Conservation (phyloP, 176 grass and related monocot species). For the Dactylis glomerata region DNA sequence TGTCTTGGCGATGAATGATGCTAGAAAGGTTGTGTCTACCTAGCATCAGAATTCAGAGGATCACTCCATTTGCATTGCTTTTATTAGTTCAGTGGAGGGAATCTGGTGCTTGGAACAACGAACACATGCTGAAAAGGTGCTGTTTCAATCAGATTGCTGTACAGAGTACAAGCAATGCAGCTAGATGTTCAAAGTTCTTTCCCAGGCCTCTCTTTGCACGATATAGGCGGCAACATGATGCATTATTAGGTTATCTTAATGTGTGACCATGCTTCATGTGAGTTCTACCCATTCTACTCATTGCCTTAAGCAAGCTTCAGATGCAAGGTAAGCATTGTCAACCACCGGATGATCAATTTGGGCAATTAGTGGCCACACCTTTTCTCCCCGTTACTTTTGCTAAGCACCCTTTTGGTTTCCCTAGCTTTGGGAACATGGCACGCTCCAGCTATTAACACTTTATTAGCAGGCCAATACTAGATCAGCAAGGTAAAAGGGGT, state of each 20-base stretch:
- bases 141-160: neutral
- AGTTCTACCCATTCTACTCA: neutral
- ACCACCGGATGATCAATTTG: neutral
- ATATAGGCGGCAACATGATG: neutral
- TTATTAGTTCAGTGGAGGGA: neutral
- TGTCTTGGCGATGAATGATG: neutral
- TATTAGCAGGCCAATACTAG: neutral
- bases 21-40: neutral
- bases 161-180: neutral
- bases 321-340: neutral
- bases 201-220: neutral
- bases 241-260: neutral
- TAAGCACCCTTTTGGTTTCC: neutral
- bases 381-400: neutral
- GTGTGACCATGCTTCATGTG: neutral
- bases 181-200: neutral
- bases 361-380: neutral
- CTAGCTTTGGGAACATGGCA: neutral
- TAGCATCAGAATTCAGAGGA: neutral
- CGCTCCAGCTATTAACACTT: neutral
- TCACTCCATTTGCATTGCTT: neutral
- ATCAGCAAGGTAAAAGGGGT: neutral
- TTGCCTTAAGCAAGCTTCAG: neutral
- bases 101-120: neutral
- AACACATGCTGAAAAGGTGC: neutral